Base-by-base conservation (phyloP, 2,329 filamentous ascomycete species). In the Ascochyta viciae-villosae region DNA sequence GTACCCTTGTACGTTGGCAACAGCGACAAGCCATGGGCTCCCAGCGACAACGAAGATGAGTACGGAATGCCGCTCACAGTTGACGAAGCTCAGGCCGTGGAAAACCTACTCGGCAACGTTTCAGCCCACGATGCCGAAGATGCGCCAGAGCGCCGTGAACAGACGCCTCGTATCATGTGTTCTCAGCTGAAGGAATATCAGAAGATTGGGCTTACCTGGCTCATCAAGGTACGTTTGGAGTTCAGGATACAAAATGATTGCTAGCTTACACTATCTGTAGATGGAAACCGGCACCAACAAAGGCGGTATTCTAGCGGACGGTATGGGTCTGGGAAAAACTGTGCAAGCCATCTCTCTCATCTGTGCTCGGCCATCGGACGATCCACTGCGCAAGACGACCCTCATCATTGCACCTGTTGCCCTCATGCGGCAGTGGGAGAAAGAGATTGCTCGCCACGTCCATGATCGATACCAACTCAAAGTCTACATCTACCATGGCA, bases 301-400 rank as follows among this genome's bases (percentile, higher is more conserved):
- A 66, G 90, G 90, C 16, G 89, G 90, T 22, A 91, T 94, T 51
- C 79, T 93, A 23, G 74, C 74, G 0, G 70, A 73, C 48, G 68
- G 69, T 60, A 95, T 94, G 91, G 91, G 91, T 7, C 79, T 94
- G 10, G 91, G 91, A 7, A 94, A 95, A 76, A 94, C 91, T 0
- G 88, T 96, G 40, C 91, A 94, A 58, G 88, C 90, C 5, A 80
- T 97, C 22, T 85, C 92, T 4, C 82, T 96, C 39, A 89, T 96
- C 64, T 80, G 91, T 12, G 83, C 85, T 6, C 83, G 87, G 6
- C 87, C 83, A n/a, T 85, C 89, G 0, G 74, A 78, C 0, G 81
- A 88, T 57, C 76, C 77, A n/a, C 73, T 77, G 58, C 80, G 77
- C 53, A 85, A 91, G 80, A 92, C 92, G 0, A 95, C 88, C n/a